Evolutionary conservation across 2,329 filamentous ascomycete genomes (phyloP).

Genomic region (Colletotrichum liaoningense): DNA sequence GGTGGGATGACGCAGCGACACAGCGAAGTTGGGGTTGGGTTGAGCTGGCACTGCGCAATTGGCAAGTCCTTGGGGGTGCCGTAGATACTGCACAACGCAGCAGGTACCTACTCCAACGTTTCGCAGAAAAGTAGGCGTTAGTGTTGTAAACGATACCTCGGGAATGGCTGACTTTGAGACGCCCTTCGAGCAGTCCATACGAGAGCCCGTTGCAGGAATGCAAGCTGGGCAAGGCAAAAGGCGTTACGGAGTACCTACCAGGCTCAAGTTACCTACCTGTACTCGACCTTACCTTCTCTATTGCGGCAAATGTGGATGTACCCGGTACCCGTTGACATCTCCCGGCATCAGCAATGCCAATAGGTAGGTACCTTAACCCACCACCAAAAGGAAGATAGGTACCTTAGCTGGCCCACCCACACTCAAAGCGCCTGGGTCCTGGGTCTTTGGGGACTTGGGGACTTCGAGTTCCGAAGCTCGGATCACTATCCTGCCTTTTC

Average conservation of each 20-base stretch:
- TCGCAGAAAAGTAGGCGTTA: background rate
- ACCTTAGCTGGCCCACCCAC: slow-evolving; percentile 6
- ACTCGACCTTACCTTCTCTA: background rate
- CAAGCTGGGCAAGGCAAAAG: background rate
- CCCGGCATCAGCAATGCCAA: background rate
- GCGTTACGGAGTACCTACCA: too few species aligned
- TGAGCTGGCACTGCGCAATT: slow-evolving; percentile 3
- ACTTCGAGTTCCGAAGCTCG: slow-evolving; percentile 12
- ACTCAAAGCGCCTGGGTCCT: background rate
- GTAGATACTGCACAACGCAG: background rate
- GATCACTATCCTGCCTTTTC: slow-evolving; percentile 1
- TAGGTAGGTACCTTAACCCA: too few species aligned
- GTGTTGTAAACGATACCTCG: background rate
- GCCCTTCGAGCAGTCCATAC: background rate
- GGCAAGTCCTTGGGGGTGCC: background rate
- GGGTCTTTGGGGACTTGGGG: background rate
- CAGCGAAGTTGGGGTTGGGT: slow-evolving; percentile 6
- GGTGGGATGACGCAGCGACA: slow-evolving; percentile 27
- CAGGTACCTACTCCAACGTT: background rate
- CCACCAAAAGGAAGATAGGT: too few species aligned
- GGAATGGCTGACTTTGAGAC: slow-evolving; percentile 1
- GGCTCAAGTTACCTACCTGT: background rate
- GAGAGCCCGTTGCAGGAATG: slow-evolving; percentile 20
- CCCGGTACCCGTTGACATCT: slow-evolving; percentile 13
- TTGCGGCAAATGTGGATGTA: slow-evolving; percentile 27